phyloP scores from a whole-genome alignment of 495 filamentous ascomycete species.

The Clavariopsis aquatica region DNA sequence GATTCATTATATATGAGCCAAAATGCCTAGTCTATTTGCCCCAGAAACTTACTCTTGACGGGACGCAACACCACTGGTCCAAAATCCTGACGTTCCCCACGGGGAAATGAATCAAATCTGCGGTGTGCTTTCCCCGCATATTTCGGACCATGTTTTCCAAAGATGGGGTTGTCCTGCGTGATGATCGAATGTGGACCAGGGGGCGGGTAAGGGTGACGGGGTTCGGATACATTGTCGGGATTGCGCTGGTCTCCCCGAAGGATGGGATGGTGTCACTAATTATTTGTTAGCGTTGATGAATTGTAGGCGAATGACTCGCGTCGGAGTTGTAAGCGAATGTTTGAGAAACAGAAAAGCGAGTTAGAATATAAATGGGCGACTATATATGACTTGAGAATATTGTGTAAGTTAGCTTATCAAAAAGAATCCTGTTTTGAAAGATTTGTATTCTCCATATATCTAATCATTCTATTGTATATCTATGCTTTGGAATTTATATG shows the following conservation, averaged over 20 bases:
- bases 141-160: constrained; percentile 18
- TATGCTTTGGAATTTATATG: not conserved
- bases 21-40: not conserved
- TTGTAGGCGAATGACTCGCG: not conserved
- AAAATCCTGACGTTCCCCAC: not conserved
- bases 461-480: too few species aligned
- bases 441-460: too few species aligned
- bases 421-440: too few species aligned
- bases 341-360: too few species aligned
- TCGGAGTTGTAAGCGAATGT: too few species aligned
- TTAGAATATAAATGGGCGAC: too few species aligned
- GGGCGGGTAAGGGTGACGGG: not conserved
- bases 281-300: not conserved
- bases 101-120: constrained; percentile 3
- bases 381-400: too few species aligned
- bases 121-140: not conserved
- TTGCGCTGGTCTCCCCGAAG: not conserved
- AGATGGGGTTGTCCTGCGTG: not conserved
- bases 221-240: not conserved
- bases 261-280: not conserved
- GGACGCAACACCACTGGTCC: too few species aligned
- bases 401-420: too few species aligned
- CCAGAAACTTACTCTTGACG: not conserved
- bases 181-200: constrained; percentile 1
- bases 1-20: not conserved